Base-by-base conservation (phyloP, 371 early-diverging fungal species). In the Capillidium heterosporum region DNA sequence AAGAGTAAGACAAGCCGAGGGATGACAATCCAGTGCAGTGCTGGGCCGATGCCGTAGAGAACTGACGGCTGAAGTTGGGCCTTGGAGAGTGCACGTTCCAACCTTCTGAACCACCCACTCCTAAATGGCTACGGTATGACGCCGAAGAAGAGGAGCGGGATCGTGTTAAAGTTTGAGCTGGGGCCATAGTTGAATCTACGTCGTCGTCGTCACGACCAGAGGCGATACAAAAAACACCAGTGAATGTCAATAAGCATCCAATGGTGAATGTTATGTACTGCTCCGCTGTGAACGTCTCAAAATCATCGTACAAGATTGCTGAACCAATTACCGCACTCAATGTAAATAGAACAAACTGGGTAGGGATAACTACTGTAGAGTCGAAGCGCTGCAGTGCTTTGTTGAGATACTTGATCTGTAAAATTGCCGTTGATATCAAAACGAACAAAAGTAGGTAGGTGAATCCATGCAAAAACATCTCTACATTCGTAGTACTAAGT, bases 261-360 rank as follows among this genome's bases (percentile, higher is more conserved):
- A 65, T 48, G 56, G 77, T 63, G 49, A 82, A 84, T 21, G 70
- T 60, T 32, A 54, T 35, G 10, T 42, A 67, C 48, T 75, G 73
- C 40, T 68, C 68, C 46, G 72, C 62, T 32, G 61, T 65, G 71
- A 75, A 75, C n/a, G 69, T 70, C 40, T 76, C 76, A 71, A 81
- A 83, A 58, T 84, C 84, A 55, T 78, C 76, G 59, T 82, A 82
- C 10, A 83, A 67, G 1, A 82, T 70, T 3, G 83, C 81, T 40
- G 80, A 79, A 27, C 85, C 84, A 28, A 81, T 69, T 43, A 86
- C 84, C 10, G 81, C 81, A 1, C 76, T 78, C n/a, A 82, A 71
- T 0, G 87, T 85, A 56, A 84, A 85, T 13, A 83, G 65, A 1
- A 86, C 85, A 64, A 83, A 86, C 59, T 86, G 84, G 1, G 84